Evolutionary conservation across 2,329 filamentous ascomycete genomes (phyloP).

Genomic region (Diplodia scrobiculata): DNA sequence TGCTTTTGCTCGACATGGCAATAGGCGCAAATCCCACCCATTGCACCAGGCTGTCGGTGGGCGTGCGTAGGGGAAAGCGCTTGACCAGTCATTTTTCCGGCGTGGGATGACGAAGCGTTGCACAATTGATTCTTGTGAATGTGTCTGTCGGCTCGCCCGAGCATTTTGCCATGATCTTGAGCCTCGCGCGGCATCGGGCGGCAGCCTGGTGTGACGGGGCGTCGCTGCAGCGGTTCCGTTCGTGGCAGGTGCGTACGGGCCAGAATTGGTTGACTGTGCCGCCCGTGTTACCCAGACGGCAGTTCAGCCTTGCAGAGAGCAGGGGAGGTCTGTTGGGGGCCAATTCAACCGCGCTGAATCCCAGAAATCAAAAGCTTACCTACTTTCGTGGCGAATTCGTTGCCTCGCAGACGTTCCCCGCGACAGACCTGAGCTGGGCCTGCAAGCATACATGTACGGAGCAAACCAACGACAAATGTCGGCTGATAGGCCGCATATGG

Average conservation of each 20-base stretch:
- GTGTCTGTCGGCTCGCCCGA: neutral
- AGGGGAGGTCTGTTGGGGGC: neutral
- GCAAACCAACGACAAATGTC: constrained; percentile 31
- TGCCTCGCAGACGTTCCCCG: neutral
- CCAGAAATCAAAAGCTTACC: constrained; percentile 33
- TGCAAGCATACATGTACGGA: neutral
- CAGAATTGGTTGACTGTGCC: neutral
- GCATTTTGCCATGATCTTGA: neutral
- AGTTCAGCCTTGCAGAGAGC: neutral
- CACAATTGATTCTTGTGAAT: neutral
- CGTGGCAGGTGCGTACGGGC: neutral
- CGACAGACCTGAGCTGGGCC: neutral
- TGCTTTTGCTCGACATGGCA: neutral
- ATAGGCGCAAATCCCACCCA: neutral
- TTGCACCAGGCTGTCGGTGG: neutral
- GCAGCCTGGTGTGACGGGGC: neutral
- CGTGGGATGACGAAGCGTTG: neutral
- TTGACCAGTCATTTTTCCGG: neutral
- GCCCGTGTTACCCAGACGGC: neutral
- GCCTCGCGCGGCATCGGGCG: neutral
- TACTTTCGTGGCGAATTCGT: neutral
- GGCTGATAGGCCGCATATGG: constrained; percentile 38
- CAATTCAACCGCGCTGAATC: constrained; percentile 29
- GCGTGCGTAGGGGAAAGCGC: neutral
- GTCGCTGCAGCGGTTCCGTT: too few species aligned